These are phyloP conservation scores for Cercospora citrullina DNA, from an alignment of 2,329 filamentous ascomycete species.

Conservation along the genomic window DNA sequence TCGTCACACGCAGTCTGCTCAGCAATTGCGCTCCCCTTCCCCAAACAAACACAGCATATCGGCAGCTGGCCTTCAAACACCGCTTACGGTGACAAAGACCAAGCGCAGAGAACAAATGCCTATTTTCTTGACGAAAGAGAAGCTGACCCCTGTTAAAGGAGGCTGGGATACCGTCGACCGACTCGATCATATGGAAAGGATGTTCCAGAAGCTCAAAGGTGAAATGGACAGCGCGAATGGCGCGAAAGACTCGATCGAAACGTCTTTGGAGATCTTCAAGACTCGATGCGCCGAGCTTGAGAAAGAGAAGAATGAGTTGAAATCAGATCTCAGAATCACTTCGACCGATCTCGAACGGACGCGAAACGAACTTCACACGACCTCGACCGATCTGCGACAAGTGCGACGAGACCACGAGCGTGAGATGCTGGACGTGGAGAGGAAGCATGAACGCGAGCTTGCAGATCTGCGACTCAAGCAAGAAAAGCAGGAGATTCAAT, in stretches of 20 bases:
- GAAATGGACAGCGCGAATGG: constrained; percentile 69
- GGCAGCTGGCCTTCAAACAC: constrained; percentile 32
- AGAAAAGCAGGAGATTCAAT: constrained; percentile 32
- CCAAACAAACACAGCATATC: constrained; percentile 35
- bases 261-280: constrained; percentile 73
- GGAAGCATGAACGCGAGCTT: constrained; percentile 33
- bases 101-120: constrained; percentile 52
- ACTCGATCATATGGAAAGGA: constrained; percentile 72
- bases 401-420: constrained; percentile 38
- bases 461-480: constrained; percentile 31
- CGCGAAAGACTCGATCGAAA: constrained; percentile 69
- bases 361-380: constrained; percentile 38
- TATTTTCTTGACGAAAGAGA: constrained; percentile 67
- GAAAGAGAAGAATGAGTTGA: constrained; percentile 44
- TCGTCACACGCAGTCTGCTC: constrained; percentile 35
- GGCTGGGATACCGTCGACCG: constrained; percentile 78
- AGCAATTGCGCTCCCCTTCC: constrained; percentile 33
- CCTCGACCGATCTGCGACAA: constrained; percentile 36
- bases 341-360: constrained; percentile 63
- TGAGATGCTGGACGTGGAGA: constrained; percentile 35
- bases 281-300: constrained; percentile 50
- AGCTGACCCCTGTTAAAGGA: constrained; percentile 48
- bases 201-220: constrained; percentile 70
- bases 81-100: constrained; percentile 26
- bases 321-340: constrained; percentile 56